These are phyloP conservation scores for Leptographium lundbergii DNA, from an alignment of 2,329 filamentous ascomycete genomes.

Conservation along the genomic window DNA sequence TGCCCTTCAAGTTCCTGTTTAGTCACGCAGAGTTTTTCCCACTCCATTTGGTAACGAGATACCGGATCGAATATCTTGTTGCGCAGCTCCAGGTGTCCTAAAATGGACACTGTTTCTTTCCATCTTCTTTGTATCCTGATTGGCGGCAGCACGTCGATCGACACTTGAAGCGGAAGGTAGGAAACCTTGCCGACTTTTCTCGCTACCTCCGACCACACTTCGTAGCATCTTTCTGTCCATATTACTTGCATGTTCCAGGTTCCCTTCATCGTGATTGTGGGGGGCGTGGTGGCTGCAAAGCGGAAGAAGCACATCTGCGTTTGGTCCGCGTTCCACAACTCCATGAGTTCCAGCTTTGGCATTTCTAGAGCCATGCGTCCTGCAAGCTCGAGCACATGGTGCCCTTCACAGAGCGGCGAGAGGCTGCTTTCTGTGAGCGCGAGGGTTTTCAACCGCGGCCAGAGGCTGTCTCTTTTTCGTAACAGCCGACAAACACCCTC, in stretches of 20 bases:
- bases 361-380: neutral
- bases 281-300: neutral
- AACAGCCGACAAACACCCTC: neutral
- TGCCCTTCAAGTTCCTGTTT: too few species aligned
- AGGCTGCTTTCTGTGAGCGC: neutral
- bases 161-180: neutral
- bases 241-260: neutral
- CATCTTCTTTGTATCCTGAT: neutral
- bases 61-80: neutral
- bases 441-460: neutral
- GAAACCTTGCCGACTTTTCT: neutral
- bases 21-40: too few species aligned
- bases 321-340: neutral
- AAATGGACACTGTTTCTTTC: neutral
- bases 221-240: neutral
- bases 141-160: neutral
- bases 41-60: neutral
- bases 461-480: neutral
- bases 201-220: neutral
- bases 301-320: neutral
- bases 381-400: neutral
- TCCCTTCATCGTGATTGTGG: neutral
- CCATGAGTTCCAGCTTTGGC: neutral
- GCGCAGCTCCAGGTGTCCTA: neutral
- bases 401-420: neutral